Evolutionary conservation across 305 asterid species (phyloP), one percentile per base, ranked within the genome.

Genomic region (Solanum chacoense): DNA sequence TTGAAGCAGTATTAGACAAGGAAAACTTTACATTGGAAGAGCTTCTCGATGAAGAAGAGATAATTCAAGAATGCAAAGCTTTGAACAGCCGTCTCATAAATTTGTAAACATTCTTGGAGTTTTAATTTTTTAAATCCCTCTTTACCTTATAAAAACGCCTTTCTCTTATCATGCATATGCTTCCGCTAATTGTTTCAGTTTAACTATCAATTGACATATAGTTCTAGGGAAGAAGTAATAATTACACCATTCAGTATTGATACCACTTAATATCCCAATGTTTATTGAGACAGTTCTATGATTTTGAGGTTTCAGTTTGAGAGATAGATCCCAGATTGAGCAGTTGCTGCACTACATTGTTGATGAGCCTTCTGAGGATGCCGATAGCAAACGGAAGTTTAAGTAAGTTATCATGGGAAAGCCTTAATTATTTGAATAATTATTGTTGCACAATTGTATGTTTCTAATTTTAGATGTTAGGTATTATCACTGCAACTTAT

Each of bases 21-120:
- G 99, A 97, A 65, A 92, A 92, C 91, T 95, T 91, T 92, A 91
- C 98, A 4, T 85, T 97, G 94, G 99, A 97, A 90, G 99, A 96
- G 94, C 99, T 97, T 88, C 91, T 97, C 94, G 99, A 97, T 90
- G 99, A 95, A 93, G 99, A 97, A 92, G 99, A 97, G 93, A 94
- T 95, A 90, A 96, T 96, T 89, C 99, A 97, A 96, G 99, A 97
- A 92, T 97, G 99, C 99, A 97, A 96, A 93, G 98, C 98, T 80
- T 90, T 96, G 86, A 97, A 97, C 94, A 93, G 95, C 79, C 99
- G 99, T 87, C 99, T 97, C 79, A 97, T 97, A 87, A 97, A 96
- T 93, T 97, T 96, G 99, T 97, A 96, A 86, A 91, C 87, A 32
- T 31, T 50, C 42, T 83, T 50, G 40, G 6, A 42, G 31, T 84